These are phyloP conservation scores for Theobroma cacao DNA, from an alignment of 345 rosid genomes.

Conservation along the genomic window DNA sequence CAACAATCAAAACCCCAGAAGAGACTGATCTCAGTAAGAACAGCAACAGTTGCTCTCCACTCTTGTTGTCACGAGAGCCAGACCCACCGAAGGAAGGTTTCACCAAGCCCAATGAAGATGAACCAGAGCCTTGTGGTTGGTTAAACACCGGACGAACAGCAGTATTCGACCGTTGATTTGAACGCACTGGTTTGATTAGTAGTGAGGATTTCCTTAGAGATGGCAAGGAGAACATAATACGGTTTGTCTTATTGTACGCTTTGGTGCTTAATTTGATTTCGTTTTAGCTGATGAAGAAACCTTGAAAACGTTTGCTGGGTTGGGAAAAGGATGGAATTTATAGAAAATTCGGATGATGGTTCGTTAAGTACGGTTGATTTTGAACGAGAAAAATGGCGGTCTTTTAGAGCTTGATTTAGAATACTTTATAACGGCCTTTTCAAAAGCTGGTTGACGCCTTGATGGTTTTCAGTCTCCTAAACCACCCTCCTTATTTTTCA, in stretches of 20 bases:
- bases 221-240: constrained; percentile 33
- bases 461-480: neutral
- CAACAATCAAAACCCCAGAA: constrained; percentile 28
- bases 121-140: constrained; percentile 8
- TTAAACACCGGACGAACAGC: neutral
- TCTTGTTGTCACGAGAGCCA: neutral
- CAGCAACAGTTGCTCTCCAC: constrained; percentile 6
- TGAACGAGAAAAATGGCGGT: constrained; percentile 25
- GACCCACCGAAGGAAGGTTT: constrained; percentile 11
- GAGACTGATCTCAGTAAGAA: constrained; percentile 23
- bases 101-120: constrained; percentile 10
- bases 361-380: constrained; percentile 9
- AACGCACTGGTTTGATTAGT: constrained; percentile 14
- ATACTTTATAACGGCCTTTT: constrained; percentile 3
- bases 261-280: neutral
- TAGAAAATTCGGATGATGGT: neutral
- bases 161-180: neutral
- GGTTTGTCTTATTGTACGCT: neutral
- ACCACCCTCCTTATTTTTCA: neutral
- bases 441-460: constrained; percentile 6
- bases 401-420: constrained; percentile 2
- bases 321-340: neutral
- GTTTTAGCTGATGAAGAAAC: neutral
- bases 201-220: constrained; percentile 25
- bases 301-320: neutral